Conservation (phyloP, 208 protist genomes). For the Trypanosoma avium region DNA sequence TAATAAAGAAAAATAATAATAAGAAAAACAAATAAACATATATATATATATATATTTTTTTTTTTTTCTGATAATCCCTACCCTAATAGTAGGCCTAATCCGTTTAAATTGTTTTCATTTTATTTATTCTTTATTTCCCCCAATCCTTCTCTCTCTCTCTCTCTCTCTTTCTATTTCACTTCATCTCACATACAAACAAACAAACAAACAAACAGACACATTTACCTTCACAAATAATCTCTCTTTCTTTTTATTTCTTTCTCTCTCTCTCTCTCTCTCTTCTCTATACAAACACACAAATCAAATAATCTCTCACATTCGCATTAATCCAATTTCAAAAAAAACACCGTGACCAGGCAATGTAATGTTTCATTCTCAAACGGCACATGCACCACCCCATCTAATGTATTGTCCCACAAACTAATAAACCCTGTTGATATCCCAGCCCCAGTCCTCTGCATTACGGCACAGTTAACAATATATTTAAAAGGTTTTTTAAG, state of each 20-base stretch:
- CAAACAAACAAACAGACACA: too few species aligned
- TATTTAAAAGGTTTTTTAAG: conserved; percentile 95
- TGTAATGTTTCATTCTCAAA: conserved; percentile 87
- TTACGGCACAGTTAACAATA: conserved; percentile 86
- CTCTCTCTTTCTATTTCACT: background rate
- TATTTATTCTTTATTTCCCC: conserved; percentile 1
- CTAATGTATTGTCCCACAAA: conserved; percentile 93
- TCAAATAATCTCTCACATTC: too few species aligned
- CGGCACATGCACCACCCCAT: conserved; percentile 87
- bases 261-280: conserved; percentile 16
- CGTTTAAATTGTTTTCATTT: too few species aligned
- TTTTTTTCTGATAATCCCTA: too few species aligned
- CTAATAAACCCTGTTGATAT: conserved; percentile 87
- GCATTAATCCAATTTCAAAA: conserved; percentile 80
- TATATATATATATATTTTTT: conserved; percentile 13
- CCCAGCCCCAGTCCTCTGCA: conserved; percentile 91
- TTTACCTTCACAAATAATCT: too few species aligned
- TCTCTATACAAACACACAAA: too few species aligned
- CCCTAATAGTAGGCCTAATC: too few species aligned
- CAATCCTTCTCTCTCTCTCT: background rate
- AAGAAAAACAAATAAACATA: background rate
- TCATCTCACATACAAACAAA: too few species aligned
- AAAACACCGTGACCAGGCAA: conserved; percentile 87
- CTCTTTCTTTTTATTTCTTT: too few species aligned
- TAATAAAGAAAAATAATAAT: conserved; percentile 8